phyloP scores from a whole-genome alignment of 179 eudicot species.

The Silene vulgaris region DNA sequence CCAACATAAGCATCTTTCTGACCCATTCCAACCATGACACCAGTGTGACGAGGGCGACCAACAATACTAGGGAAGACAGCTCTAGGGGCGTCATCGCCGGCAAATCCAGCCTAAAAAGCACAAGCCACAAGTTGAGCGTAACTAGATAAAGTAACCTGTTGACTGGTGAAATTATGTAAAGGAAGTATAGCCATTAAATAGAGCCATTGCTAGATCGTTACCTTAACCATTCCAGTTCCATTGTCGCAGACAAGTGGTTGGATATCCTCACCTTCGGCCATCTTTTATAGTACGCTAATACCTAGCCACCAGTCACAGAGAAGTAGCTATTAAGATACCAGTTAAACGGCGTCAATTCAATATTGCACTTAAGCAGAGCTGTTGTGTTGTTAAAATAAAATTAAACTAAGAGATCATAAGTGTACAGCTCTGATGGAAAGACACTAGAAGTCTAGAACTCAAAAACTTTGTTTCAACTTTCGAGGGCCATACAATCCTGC shows the following conservation, averaged over 20 bases:
- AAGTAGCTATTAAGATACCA: neutral
- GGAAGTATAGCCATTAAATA: neutral
- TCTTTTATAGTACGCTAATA: slow-evolving; percentile 29
- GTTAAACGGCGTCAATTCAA: neutral
- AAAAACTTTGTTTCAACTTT: neutral
- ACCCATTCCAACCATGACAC: slow-evolving; percentile 54
- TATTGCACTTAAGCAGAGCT: neutral
- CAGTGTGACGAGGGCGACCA: slow-evolving; percentile 47
- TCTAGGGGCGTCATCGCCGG: slow-evolving; percentile 42
- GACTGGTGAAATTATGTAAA: neutral
- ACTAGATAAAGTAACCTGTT: neutral
- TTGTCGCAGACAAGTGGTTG: slow-evolving; percentile 55
- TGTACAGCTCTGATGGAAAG: neutral
- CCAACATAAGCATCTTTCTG: slow-evolving; percentile 50
- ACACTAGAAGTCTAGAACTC: neutral
- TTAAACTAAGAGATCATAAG: neutral
- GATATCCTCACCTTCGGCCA: slow-evolving; percentile 57
- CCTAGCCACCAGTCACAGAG: slow-evolving; percentile 13
- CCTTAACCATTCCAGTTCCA: slow-evolving; percentile 59
- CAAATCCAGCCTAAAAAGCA: slow-evolving; percentile 44
- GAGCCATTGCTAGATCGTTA: slow-evolving; percentile 16
- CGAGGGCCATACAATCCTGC: neutral
- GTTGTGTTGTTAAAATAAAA: neutral
- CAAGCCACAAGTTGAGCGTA: neutral
- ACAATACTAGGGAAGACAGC: slow-evolving; percentile 46